Conservation (phyloP, 306 rosid genomes). For the Styphnolobium japonicum region DNA sequence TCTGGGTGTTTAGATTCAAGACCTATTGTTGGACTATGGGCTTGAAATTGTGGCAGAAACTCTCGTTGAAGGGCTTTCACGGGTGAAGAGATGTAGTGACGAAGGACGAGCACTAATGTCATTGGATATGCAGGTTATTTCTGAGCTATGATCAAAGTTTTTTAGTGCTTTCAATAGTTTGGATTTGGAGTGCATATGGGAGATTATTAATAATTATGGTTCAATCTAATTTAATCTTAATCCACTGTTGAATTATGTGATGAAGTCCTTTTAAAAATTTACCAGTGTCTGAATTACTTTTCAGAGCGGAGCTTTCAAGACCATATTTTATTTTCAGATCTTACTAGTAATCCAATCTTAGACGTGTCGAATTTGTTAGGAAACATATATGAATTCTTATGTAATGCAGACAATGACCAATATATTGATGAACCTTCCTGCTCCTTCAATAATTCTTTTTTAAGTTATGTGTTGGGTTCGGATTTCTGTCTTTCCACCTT, state of each 20-base stretch:
- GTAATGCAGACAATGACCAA: neutral
- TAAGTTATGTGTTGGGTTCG: slow-evolving; percentile 1
- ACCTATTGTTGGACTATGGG: slow-evolving; percentile 68
- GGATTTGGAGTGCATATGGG: slow-evolving; percentile 9
- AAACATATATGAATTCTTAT: slow-evolving; percentile 5
- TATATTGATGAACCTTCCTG: neutral
- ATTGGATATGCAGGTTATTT: slow-evolving; percentile 86
- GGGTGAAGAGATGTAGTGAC: slow-evolving; percentile 91
- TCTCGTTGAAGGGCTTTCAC: slow-evolving; percentile 92
- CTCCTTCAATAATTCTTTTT: slow-evolving; percentile 8
- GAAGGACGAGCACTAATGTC: slow-evolving; percentile 99
- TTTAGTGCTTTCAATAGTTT: slow-evolving; percentile 12
- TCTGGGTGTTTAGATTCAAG: slow-evolving; percentile 62
- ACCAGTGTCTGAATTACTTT: neutral
- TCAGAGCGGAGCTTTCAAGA: neutral
- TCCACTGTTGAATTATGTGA: neutral
- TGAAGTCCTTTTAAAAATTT: neutral
- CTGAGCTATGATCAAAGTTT: neutral
- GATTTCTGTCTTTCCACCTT: slow-evolving; percentile 28
- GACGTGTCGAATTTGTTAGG: neutral
- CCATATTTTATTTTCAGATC: slow-evolving; percentile 15
- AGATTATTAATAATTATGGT: slow-evolving; percentile 2
- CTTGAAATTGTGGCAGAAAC: slow-evolving; percentile 83
- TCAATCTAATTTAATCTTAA: slow-evolving; percentile 13
- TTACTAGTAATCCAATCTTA: neutral